These are phyloP conservation scores for Diplotaxis tenuifolia DNA, from an alignment of 345 rosid genomes.

Conservation along the genomic window DNA sequence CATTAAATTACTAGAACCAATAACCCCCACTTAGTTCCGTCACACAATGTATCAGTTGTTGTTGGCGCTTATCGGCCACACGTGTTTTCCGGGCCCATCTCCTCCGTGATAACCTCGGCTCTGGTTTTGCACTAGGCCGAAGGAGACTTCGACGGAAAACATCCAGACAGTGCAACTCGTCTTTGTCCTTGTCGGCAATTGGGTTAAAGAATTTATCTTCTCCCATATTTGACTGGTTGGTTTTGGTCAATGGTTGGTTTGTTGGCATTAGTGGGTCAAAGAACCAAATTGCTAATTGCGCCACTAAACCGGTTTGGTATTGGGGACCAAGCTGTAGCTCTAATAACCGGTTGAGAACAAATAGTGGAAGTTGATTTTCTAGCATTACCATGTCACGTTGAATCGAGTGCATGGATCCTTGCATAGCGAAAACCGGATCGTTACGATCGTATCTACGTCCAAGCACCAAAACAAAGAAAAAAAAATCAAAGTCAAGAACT, in stretches of 20 bases:
- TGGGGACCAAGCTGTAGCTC: slow-evolving; percentile 59
- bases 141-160: not conserved
- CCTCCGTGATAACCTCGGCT: slow-evolving; percentile 45
- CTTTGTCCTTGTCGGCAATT: slow-evolving; percentile 50
- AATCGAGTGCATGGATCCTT: slow-evolving; percentile 82
- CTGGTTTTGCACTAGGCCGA: not conserved
- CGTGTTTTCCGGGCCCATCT: slow-evolving; percentile 49
- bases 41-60: slow-evolving; percentile 72
- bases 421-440: slow-evolving; percentile 77
- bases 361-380: slow-evolving; percentile 83
- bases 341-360: slow-evolving; percentile 59
- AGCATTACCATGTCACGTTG: slow-evolving; percentile 90
- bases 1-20: too few species aligned
- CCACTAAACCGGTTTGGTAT: slow-evolving; percentile 57
- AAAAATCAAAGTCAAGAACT: not conserved
- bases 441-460: slow-evolving; percentile 49
- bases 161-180: slow-evolving; percentile 2
- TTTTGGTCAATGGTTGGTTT: slow-evolving; percentile 57
- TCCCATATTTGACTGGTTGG: slow-evolving; percentile 31
- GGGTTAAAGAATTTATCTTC: slow-evolving; percentile 51
- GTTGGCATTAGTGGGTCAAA: slow-evolving; percentile 85
- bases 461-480: not conserved
- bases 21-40: slow-evolving; percentile 66
- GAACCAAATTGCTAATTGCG: slow-evolving; percentile 58
- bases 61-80: slow-evolving; percentile 71